Base-by-base conservation (phyloP, 2,329 filamentous ascomycete genomes). In the Pseudocercospora crystallina region DNA sequence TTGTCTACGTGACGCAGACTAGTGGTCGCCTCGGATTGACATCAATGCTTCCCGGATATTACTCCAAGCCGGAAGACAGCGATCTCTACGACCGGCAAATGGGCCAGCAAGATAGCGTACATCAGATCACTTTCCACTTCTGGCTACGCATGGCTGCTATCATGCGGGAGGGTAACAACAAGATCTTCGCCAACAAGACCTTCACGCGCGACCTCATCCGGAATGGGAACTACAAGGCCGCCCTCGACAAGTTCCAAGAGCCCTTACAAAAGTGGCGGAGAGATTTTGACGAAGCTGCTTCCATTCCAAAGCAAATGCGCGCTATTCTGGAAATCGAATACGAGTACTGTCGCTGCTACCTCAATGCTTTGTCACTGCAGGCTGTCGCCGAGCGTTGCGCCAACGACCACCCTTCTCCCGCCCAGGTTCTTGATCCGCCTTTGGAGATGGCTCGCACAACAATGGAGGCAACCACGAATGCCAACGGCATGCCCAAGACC, bases 311-410 rank as follows among this genome's bases (percentile, higher is more conserved):
- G 12, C 73, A 80, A 49, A 82, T 85, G 72, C 76, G 79, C 39
- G 84, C 90, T 66, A 91, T 97, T 51, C 77, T 99, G 29, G 86
- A 84, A 7, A 96, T 97, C 59, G 94, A 99, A 73, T 96, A 94
- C 65, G 90, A 97, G 65, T 96, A 96, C 67, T 90, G 92, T 20
- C 83, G 92, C 63, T 87, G 96, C 43, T 97, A 97, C 66, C 82
- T 96, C 73, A 96, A 97, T 69, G 96, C 91, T 1, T 78, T 99
- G 2, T 91, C 91, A 2, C 76, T 99, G 2, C 94, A 99, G 72
- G 94, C 94, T 15, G 90, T 97, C 3, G 90, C 97, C 5, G 92
- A 96, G 71, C 83, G 91, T 53, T 96, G 89, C 71, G 92, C 90
- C 5, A 90, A 81, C 54, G 87, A 91, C 57, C 84, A 85, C 65